Evolutionary conservation across 306 rosid species (phyloP).

Genomic region (Coriaria nepalensis): DNA sequence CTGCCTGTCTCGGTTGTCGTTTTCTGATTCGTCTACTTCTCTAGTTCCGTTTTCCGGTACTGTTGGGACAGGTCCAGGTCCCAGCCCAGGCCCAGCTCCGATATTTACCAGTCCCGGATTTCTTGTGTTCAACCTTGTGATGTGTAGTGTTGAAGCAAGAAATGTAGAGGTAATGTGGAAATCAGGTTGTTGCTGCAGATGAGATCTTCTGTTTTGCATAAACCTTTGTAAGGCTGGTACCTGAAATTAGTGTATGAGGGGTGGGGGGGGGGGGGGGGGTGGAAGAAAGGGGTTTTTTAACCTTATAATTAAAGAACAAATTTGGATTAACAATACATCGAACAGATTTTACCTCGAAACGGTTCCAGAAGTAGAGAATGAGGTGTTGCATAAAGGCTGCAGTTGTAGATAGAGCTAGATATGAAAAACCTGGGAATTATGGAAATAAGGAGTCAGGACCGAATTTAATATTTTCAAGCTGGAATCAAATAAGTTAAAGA

Average conservation of each 20-base stretch:
- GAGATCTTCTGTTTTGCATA: slow-evolving; percentile 80
- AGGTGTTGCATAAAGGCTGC: slow-evolving; percentile 98
- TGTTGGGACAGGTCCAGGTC: slow-evolving; percentile 40
- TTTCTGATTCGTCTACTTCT: slow-evolving; percentile 35
- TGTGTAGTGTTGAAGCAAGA: slow-evolving; percentile 95
- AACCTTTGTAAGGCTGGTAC: slow-evolving; percentile 95
- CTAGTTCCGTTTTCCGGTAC: slow-evolving; percentile 24
- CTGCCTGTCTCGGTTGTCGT: slow-evolving; percentile 25
- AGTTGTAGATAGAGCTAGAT: slow-evolving; percentile 91
- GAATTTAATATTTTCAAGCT: background rate
- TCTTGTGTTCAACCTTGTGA: slow-evolving; percentile 88
- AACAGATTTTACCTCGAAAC: slow-evolving; percentile 57
- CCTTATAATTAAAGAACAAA: background rate
- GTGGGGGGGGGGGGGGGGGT: no score
- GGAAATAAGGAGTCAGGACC: background rate
- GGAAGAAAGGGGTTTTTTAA: background rate
- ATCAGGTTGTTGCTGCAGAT: slow-evolving; percentile 85
- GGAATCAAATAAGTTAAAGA: background rate
- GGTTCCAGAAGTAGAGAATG: slow-evolving; percentile 92
- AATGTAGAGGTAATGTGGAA: slow-evolving; percentile 92
- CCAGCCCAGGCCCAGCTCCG: slow-evolving; percentile 35
- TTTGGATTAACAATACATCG: background rate
- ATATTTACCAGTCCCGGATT: slow-evolving; percentile 35
- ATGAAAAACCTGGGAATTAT: slow-evolving; percentile 69
- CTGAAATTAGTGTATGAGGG: slow-evolving; percentile 18